Evolutionary conservation across 352 stramenopile species (phyloP).

Genomic region (Phytophthora agathidicida): DNA sequence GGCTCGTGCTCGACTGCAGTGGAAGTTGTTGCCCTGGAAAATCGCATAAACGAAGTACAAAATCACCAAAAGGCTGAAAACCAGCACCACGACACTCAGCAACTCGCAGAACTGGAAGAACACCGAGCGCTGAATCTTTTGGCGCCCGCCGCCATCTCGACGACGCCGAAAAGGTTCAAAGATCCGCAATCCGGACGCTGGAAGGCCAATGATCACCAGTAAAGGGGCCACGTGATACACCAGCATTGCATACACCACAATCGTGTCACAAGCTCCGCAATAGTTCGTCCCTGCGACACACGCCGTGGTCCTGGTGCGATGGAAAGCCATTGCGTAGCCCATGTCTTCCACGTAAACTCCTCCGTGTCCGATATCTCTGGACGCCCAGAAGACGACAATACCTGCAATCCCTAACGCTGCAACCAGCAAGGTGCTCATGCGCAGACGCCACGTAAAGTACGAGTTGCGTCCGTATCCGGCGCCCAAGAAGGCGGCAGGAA

Average conservation of each 20-base stretch:
- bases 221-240: constrained; percentile 72
- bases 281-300: constrained; percentile 32
- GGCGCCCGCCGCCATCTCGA: constrained; percentile 29
- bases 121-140: constrained; percentile 75
- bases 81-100: constrained; percentile 58
- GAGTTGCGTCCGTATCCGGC: constrained; percentile 70
- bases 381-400: constrained; percentile 55
- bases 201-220: constrained; percentile 68
- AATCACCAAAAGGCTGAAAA: constrained; percentile 58
- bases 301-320: constrained; percentile 33
- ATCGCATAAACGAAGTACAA: constrained; percentile 70
- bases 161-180: constrained; percentile 79
- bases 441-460: constrained; percentile 79
- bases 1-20: constrained; percentile 47
- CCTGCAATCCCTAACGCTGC: constrained; percentile 43
- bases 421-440: constrained; percentile 53
- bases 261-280: constrained; percentile 64
- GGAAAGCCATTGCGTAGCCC: constrained; percentile 47
- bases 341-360: constrained; percentile 59
- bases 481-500: constrained; percentile 54
- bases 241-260: constrained; percentile 68
- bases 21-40: constrained; percentile 69
- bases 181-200: constrained; percentile 55
- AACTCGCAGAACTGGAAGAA: constrained; percentile 84
- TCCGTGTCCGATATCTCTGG: constrained; percentile 38